Evolutionary conservation across 306 rosid genomes (phyloP).

Genomic region (Oxytropis ochrocephala): DNA sequence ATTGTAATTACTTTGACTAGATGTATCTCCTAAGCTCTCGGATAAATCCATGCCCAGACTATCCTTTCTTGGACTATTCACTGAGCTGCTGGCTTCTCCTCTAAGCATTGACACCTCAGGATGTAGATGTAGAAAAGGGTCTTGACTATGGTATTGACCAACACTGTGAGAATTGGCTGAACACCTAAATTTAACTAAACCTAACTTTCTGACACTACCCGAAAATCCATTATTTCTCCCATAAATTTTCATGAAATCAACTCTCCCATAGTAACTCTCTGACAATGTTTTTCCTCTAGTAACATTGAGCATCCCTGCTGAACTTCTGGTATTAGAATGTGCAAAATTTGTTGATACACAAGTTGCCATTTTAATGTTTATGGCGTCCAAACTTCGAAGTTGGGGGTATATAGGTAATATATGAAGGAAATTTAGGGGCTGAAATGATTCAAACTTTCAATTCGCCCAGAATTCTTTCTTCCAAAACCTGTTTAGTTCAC

Average conservation of each 20-base stretch:
- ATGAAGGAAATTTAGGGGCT: background rate
- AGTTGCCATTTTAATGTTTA: background rate
- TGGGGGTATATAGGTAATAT: slow-evolving; percentile 4
- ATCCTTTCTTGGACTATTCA: slow-evolving; percentile 56
- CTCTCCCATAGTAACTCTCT: slow-evolving; percentile 38
- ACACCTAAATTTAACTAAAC: slow-evolving; percentile 44
- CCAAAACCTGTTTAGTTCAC: background rate
- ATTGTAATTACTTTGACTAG: slow-evolving; percentile 42
- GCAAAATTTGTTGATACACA: slow-evolving; percentile 37
- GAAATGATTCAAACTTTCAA: slow-evolving; percentile 21
- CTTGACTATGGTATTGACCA: slow-evolving; percentile 49
- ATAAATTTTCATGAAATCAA: slow-evolving; percentile 26
- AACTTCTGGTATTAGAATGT: slow-evolving; percentile 50
- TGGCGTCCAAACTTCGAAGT: slow-evolving; percentile 4
- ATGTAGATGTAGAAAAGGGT: slow-evolving; percentile 80
- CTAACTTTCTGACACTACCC: slow-evolving; percentile 37
- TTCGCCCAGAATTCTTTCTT: slow-evolving; percentile 11
- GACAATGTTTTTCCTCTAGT: slow-evolving; percentile 42
- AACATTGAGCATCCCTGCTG: slow-evolving; percentile 42
- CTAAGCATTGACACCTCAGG: slow-evolving; percentile 91
- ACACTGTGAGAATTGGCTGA: slow-evolving; percentile 49
- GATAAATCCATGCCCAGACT: slow-evolving; percentile 37
- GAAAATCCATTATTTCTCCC: slow-evolving; percentile 35
- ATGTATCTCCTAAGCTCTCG: slow-evolving; percentile 43
- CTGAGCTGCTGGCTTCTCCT: slow-evolving; percentile 54